Conservation (phyloP, 345 rosid genomes). For the Eucalyptus lansdowneana region DNA sequence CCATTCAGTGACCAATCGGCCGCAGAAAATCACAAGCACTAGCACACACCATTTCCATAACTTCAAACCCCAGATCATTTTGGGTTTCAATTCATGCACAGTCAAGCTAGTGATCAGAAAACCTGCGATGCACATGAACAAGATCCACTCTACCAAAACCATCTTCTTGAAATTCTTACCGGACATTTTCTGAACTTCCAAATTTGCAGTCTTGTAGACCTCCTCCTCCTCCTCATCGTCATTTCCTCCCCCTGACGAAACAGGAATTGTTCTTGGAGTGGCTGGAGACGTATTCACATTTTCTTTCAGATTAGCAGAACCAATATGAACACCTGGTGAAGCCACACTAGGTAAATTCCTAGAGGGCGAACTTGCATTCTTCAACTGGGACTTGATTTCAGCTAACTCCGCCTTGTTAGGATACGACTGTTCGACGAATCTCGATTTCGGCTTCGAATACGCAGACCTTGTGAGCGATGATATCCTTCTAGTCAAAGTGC, state of each 20-base stretch:
- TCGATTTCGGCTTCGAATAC: background rate
- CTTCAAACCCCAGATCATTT: constrained; percentile 21
- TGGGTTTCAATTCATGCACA: constrained; percentile 3
- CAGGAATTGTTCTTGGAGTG: background rate
- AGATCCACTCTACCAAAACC: constrained; percentile 8
- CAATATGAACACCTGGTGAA: background rate
- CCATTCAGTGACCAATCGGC: constrained; percentile 39
- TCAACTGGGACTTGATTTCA: background rate
- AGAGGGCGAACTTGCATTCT: background rate
- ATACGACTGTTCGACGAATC: background rate
- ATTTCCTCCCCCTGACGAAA: background rate
- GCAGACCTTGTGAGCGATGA: background rate
- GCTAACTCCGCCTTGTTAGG: background rate
- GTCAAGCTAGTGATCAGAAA: constrained; percentile 23
- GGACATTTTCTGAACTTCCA: constrained; percentile 1
- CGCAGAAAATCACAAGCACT: constrained; percentile 30
- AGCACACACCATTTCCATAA: constrained; percentile 55
- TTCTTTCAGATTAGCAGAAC: background rate
- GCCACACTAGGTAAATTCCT: background rate
- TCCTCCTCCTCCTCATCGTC: constrained; percentile 34
- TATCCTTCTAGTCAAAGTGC: background rate
- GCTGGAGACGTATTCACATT: background rate
- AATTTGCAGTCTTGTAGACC: constrained; percentile 25
- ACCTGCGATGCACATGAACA: constrained; percentile 10
- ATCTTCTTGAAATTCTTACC: constrained; percentile 18